Evolutionary conservation across 345 rosid genomes (phyloP).

Genomic region (Luvunga scandens): DNA sequence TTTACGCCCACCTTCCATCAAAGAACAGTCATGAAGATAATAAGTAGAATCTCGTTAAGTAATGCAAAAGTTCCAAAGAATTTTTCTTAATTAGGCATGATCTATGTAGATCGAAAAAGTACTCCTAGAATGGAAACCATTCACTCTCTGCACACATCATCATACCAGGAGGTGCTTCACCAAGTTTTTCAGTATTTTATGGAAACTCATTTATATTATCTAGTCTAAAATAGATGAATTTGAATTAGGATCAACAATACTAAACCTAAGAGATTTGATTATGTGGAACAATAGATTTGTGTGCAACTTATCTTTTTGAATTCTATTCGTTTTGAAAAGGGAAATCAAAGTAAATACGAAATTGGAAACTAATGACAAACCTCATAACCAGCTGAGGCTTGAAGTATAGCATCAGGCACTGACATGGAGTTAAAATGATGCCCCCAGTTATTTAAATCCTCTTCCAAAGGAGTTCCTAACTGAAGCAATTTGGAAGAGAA

Average conservation of each 20-base stretch:
- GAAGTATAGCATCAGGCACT: conserved; percentile 81
- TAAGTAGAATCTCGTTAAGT: background rate
- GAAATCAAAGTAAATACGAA: conserved; percentile 1
- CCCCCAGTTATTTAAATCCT: conserved; percentile 89
- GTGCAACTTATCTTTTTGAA: background rate
- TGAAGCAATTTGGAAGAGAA: conserved; percentile 28
- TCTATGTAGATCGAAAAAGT: background rate
- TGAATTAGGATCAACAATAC: background rate
- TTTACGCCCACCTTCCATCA: too few species aligned
- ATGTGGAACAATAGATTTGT: background rate
- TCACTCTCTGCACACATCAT: background rate
- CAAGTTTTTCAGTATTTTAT: background rate
- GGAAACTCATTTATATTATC: background rate
- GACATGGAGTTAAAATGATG: conserved; percentile 73
- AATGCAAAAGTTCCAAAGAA: background rate
- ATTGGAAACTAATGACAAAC: conserved; percentile 28
- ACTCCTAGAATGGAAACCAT: background rate
- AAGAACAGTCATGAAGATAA: background rate
- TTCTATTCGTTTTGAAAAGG: background rate
- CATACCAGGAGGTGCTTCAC: background rate
- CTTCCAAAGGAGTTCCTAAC: conserved; percentile 89
- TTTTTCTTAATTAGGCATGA: background rate
- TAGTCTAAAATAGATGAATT: background rate
- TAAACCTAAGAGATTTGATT: background rate
- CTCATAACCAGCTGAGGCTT: conserved; percentile 96